Base-by-base conservation (phyloP, 2,329 filamentous ascomycete genomes). In the Ilyonectria sp. region DNA sequence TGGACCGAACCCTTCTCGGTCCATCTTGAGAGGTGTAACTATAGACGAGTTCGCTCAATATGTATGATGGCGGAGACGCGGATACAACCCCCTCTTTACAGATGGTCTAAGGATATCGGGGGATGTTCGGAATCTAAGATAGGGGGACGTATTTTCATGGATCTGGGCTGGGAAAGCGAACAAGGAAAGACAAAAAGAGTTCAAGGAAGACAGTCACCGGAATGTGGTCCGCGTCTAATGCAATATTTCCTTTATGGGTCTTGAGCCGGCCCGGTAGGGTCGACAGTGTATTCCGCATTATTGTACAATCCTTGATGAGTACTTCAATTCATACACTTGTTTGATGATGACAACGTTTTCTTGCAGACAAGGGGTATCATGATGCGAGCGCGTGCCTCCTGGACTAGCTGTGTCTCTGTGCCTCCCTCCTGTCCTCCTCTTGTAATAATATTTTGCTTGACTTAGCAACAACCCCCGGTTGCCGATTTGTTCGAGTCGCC, bases 381-480 rank as follows among this genome's bases (percentile, higher is more conserved):
- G 66, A 74, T 76, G 65, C 69, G 71, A 74, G 61, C 63, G 69
- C 66, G 56, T 69, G 65, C 64, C 69, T 72, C 68, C 69, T 66
- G 63, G 69, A 65, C 65, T 52, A 63, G 68, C 52, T 63, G 44
- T 63, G 62, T 54, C 54, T 60, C 58, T 68, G 57, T 60, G n/a
- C 26, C 29, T 60, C 19, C 26, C 29, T 52, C 52, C 26, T 11
- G 31, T 60, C 57, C 52, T 31, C 33, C 57, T 65, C 44, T 71
- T 59, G 52, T 23, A 53, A 46, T 50, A 53, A 37, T n/a, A 29
- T 15, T 35, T 35, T 47, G 13, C 29, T 44, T 29, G 17, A 29
- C 54, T 83, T 75, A 89, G 72, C 87, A 89, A 71, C 87, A 89
- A 4, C 84, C 83, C 9, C 82, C 82, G 13, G 75, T 80, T 15